Evolutionary conservation across 768 basidiomycete genomes (phyloP), one percentile per base, ranked within the genome.

Genomic region (Russula olivacea): DNA sequence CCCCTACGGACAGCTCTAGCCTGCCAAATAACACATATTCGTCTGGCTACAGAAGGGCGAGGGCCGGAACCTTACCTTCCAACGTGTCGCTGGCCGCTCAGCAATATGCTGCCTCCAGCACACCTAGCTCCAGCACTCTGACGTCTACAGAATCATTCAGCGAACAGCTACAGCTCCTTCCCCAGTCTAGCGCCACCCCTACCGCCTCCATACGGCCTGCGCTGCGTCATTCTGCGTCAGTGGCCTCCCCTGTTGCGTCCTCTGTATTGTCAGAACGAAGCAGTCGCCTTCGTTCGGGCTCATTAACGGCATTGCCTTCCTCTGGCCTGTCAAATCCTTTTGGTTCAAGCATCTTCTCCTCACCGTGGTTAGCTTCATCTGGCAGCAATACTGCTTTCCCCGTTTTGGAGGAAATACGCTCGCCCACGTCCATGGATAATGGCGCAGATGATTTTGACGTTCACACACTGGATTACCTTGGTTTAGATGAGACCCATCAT

Each of bases 31-130:
- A 86, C 73, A 89, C 85, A 76, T 90, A 84, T 74, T 89, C 91
- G 64, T 80, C 89, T 59, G 90, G 91, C 65, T 96, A 93, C 74
- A 85, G 92, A 78, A 86, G 94, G 80, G 92, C 93, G 72, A 87
- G 94, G 86, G 96, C 95, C 68, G 96, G 94, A 61, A 98, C 95
- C 80, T 84, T 98, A 71, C 95, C 95, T 76, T 96, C 94, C 69
- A 95, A 95, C 74, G 88, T 96, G 58, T 88, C 89, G 71, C 86
- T 93, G 69, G 89, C 88, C 62, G 87, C 91, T 57, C 89, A 91
- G 74, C 84, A 87, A 61, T 92, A 85, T 75, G 87, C 86, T 32
- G 85, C 87, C 36, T 80, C 86, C 61, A 81, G 75, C 74, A 83
- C 81, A 36, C 73, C 86, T 69, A 74, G 79, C 49, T 79, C 76